A percentile compares a stretch with the other conserved stretches of the same genome.
Evolutionary conservation across 129 eudicot genomes (phyloP).

Genomic region (Pittosporum tobira): DNA sequence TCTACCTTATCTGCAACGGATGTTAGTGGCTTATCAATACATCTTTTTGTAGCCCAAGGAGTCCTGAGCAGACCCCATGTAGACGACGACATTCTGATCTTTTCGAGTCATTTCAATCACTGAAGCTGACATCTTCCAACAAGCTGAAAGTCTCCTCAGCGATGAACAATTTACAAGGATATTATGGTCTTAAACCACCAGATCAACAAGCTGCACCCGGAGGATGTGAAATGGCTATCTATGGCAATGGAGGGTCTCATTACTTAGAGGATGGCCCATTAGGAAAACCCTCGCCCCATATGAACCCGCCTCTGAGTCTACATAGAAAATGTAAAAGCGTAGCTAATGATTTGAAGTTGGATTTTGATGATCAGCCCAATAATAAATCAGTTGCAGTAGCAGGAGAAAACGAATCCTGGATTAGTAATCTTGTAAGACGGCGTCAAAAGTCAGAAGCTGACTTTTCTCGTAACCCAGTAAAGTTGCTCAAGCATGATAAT

Average conservation of each 20-base stretch:
- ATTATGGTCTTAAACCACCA: constrained; percentile 41
- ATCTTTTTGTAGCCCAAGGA: constrained; percentile 9
- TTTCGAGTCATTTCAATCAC: constrained; percentile 48
- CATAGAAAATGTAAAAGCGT: constrained; percentile 60
- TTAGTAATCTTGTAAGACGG: constrained; percentile 40
- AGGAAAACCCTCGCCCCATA: constrained; percentile 17
- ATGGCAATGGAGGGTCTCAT: constrained; percentile 27
- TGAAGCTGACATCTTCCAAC: constrained; percentile 47
- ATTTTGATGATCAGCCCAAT: constrained; percentile 12
- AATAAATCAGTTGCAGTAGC: constrained; percentile 16
- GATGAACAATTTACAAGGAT: constrained; percentile 49
- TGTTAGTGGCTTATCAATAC: neutral
- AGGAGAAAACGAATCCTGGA: constrained; percentile 24
- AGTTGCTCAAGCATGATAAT: constrained; percentile 58
- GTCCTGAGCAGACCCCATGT: constrained; percentile 37
- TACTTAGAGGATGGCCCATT: constrained; percentile 24
- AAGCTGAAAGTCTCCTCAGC: constrained; percentile 44
- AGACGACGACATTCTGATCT: constrained; percentile 51
- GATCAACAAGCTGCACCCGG: constrained; percentile 23
- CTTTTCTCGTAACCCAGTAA: constrained; percentile 45
- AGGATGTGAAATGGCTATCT: constrained; percentile 47
- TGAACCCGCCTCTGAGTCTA: constrained; percentile 38
- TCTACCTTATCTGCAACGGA: neutral
- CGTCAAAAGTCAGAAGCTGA: constrained; percentile 60
- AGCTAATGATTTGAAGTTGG: constrained; percentile 32